Base-by-base conservation (phyloP, 345 rosid genomes). In the Citrus sp. region DNA sequence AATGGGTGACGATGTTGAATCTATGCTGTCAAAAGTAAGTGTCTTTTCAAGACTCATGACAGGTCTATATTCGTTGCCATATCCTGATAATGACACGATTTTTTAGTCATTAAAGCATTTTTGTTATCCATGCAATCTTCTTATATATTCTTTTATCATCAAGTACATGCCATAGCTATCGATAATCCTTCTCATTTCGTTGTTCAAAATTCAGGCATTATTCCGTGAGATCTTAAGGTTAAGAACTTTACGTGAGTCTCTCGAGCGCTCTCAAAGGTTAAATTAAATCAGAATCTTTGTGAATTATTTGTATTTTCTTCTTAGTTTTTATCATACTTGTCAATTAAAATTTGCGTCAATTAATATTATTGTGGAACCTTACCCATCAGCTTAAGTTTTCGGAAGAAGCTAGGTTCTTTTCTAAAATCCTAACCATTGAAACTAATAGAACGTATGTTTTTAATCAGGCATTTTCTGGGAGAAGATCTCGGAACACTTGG, bases 401-500 rank as follows among this genome's bases (percentile, higher is more conserved):
- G 51, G 1, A 13, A 0, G 5, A 46, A 12, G 51, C 14, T 5
- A 35, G 7, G 37, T 10, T 42, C 42, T 42, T 42, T 42, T 42
- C 4, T 10, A 42, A 13, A 46, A 12, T 13, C 0, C 51, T 0
- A 13, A 46, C 51, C 51, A 13, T 46, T 46, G 14, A 46, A 46
- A 0, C 51, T 46, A 25, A 27, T 46, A 3, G 27, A 6, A 40
- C 55, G 14, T 35, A 65, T 46, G 5, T 24, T 18, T 61, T 19
- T 25, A 35, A 35, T 35, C 0, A 87, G 88, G 83, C 79, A 85
- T 70, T 72, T 83, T 24, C 83, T 76, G 42, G 90, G 88, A 67
- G 86, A 85, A 80, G 87, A 85, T 63, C 86, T 87, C 55, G 87
- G 58, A 68, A 25, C 30, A 9, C 86, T 87, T 34, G 73, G 30